Conservation (phyloP, 257 asterid genomes). For the Scutellaria barbata region DNA sequence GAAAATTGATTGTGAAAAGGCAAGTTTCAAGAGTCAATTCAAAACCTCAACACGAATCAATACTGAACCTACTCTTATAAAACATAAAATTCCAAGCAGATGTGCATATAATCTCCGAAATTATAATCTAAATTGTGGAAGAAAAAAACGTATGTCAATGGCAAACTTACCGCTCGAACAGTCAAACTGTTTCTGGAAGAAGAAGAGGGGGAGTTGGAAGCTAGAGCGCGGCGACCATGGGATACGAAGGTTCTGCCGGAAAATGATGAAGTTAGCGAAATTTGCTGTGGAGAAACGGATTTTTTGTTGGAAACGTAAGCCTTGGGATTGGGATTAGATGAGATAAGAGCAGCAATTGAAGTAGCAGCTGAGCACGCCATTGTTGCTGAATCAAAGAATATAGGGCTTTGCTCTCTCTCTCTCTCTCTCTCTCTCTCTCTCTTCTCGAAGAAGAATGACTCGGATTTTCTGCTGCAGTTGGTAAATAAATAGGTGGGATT, state of each 20-base stretch:
- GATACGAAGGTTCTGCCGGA: conserved; percentile 49
- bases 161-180: conserved; percentile 69
- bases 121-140: not conserved
- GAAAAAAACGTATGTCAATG: not conserved
- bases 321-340: conserved; percentile 49
- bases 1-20: not conserved
- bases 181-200: conserved; percentile 42
- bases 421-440: conserved; percentile 6
- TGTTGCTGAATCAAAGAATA: conserved; percentile 6
- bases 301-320: conserved; percentile 53
- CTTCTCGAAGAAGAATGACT: conserved; percentile 2
- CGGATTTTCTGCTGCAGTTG: not conserved
- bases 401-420: not conserved
- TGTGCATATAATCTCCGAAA: not conserved
- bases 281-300: conserved; percentile 41
- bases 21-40: not conserved
- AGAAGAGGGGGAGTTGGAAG: conserved; percentile 39
- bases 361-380: conserved; percentile 73
- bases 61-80: not conserved
- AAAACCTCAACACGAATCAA: not conserved
- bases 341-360: conserved; percentile 58
- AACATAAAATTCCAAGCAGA: not conserved
- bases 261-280: conserved; percentile 57
- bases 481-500: conserved; percentile 13
- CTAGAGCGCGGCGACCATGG: conserved; percentile 47